A percentile compares a stretch with the other conserved stretches of the same genome.
phyloP scores from a whole-genome alignment of 163 green algal species.

The Scenedesmus sp. region DNA sequence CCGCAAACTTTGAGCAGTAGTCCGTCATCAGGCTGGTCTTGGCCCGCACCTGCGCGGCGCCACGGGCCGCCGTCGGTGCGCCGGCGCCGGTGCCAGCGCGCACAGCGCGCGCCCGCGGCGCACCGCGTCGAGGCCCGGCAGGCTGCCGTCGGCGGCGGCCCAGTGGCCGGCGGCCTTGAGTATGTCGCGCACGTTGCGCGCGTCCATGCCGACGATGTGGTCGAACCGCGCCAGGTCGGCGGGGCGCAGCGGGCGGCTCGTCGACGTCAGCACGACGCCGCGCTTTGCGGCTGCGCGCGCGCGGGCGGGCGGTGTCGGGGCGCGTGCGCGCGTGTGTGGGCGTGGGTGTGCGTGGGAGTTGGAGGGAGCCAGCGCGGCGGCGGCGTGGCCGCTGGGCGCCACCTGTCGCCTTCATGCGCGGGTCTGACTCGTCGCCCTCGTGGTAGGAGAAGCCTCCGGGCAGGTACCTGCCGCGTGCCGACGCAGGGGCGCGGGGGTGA shows the following conservation, averaged over 20 bases:
- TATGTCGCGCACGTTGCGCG: slow-evolving; percentile 79
- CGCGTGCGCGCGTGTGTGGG: too few relatives aligned
- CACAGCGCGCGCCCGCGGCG: neutral
- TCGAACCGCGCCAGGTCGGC: slow-evolving; percentile 88
- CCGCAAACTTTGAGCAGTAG: slow-evolving; percentile 66
- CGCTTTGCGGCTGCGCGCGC: slow-evolving; percentile 60
- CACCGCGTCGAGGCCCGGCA: slow-evolving; percentile 39
- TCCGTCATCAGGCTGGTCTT: slow-evolving; percentile 81
- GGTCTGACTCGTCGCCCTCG: slow-evolving; percentile 79
- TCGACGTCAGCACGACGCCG: slow-evolving; percentile 88
- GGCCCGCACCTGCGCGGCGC: slow-evolving; percentile 31
- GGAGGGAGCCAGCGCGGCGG: too few relatives aligned
- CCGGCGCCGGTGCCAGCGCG: neutral
- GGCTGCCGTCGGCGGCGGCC: slow-evolving; percentile 48
- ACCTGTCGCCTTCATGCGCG: slow-evolving; percentile 77
- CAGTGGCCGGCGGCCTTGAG: slow-evolving; percentile 72
- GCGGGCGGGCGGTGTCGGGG: too few relatives aligned
- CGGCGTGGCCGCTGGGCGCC: too few relatives aligned
- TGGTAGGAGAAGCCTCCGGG: slow-evolving; percentile 80
- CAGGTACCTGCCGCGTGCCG: slow-evolving; percentile 61
- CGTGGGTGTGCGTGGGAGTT: too few relatives aligned
- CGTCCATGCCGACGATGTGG: slow-evolving; percentile 93
- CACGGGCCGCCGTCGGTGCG: too few relatives aligned
- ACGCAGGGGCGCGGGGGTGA: too few relatives aligned
- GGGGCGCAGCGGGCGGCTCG: slow-evolving; percentile 82